Evolutionary conservation across 2,329 filamentous ascomycete species (phyloP).

Genomic region (Colletotrichum limetticola): DNA sequence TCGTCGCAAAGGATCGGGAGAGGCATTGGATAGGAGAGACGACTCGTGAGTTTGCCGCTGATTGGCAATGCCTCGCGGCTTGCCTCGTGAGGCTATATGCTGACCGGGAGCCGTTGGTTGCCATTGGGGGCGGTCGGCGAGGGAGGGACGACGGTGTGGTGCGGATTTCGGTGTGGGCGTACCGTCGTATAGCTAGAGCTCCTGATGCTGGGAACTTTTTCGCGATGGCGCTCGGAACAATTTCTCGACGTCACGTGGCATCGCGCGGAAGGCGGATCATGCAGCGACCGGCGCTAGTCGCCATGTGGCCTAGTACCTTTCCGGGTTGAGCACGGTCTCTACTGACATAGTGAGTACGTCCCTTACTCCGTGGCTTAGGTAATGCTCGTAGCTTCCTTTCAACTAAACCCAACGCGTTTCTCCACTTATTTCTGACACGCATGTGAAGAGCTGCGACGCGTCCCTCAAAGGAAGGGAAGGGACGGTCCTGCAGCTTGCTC

Average conservation of each 20-base stretch:
- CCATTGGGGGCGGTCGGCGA: conserved; percentile 30
- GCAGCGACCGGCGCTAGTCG: conserved; percentile 14
- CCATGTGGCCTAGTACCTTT: background rate
- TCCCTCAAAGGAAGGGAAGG: background rate
- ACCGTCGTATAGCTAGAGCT: conserved; percentile 26
- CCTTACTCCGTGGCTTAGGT: background rate
- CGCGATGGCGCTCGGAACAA: conserved; percentile 32
- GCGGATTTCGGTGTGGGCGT: background rate
- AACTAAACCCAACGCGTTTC: background rate
- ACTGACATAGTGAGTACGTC: background rate
- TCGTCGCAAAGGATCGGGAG: conserved; percentile 31
- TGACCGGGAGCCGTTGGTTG: conserved; percentile 29
- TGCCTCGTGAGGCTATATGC: conserved; percentile 33
- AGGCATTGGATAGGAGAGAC: conserved; percentile 24
- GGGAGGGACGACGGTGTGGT: background rate
- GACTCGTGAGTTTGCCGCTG: conserved; percentile 5
- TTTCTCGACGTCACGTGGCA: conserved; percentile 34
- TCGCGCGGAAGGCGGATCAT: conserved; percentile 27
- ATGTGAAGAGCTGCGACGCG: conserved; percentile 27
- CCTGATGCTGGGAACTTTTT: conserved; percentile 33
- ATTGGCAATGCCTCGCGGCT: conserved; percentile 33
- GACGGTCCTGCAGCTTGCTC: background rate
- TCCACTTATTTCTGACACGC: conserved; percentile 23
- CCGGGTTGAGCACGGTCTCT: background rate
- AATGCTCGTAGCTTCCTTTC: background rate